Percentiles rank a stretch among this genome's conserved stretches.
These are phyloP conservation scores for Chionographis japonica DNA, from an alignment of 106 monocot species.

Conservation along the genomic window DNA sequence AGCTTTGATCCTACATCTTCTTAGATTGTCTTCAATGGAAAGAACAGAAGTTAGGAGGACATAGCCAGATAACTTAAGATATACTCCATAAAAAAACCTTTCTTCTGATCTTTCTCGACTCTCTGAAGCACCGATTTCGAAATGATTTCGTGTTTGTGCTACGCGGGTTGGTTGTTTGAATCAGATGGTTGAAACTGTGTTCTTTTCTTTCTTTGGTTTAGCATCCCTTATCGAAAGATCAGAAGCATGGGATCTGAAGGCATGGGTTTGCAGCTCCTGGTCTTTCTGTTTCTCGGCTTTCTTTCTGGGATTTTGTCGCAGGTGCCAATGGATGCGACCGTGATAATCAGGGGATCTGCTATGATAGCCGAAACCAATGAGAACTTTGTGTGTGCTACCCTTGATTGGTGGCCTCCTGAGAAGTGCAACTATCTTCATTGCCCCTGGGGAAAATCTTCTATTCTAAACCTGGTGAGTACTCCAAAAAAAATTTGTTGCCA, in stretches of 20 bases:
- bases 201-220: neutral
- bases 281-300: constrained; percentile 38
- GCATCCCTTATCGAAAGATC: neutral
- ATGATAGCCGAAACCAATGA: constrained; percentile 55
- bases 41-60: neutral
- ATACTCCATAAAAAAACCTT: neutral
- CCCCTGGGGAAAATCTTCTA: constrained; percentile 85
- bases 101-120: neutral
- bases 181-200: neutral
- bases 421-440: constrained; percentile 84
- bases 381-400: constrained; percentile 77
- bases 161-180: neutral
- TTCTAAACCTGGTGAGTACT: constrained; percentile 59
- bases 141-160: neutral
- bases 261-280: constrained; percentile 34
- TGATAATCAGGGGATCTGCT: constrained; percentile 45
- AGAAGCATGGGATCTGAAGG: constrained; percentile 2
- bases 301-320: constrained; percentile 32
- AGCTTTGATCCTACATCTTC: neutral
- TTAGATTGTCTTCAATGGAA: neutral
- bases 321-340: constrained; percentile 23
- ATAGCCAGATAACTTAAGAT: neutral
- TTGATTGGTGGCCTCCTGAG: constrained; percentile 98
- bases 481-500: neutral
- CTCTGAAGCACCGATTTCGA: neutral